Conservation (phyloP, 2,329 filamentous ascomycete species). For the Truncatella angustata region DNA sequence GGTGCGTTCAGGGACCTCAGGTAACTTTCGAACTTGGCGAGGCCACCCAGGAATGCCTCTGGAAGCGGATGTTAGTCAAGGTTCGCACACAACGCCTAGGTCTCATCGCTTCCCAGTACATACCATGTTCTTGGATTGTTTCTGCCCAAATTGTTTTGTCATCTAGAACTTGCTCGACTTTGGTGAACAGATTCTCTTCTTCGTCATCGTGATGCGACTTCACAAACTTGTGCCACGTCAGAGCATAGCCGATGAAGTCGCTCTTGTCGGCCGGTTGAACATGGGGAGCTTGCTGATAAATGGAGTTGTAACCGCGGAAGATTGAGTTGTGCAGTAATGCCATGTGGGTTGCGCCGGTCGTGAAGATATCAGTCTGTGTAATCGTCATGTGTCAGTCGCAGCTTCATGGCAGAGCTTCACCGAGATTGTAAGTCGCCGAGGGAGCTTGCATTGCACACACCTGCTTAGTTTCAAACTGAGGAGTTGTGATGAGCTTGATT, state of each 20-base stretch:
- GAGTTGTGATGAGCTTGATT: conserved; percentile 52
- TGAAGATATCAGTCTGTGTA: conserved; percentile 55
- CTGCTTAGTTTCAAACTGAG: conserved; percentile 51
- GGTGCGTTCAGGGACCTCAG: conserved; percentile 41
- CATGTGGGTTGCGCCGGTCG: conserved; percentile 60
- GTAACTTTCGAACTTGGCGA: conserved; percentile 52
- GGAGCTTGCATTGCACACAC: conserved; percentile 27
- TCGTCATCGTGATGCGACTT: conserved; percentile 61
- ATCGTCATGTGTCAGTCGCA: conserved; percentile 1
- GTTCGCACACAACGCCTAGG: not conserved
- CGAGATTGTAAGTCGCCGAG: too few species aligned
- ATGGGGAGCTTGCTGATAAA: conserved; percentile 57
- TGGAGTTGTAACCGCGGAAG: conserved; percentile 62
- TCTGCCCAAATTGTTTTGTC: conserved; percentile 50
- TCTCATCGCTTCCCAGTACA: conserved; percentile 9
- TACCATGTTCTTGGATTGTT: conserved; percentile 56
- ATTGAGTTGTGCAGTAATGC: conserved; percentile 60
- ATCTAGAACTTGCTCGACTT: conserved; percentile 49
- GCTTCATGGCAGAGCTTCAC: too few species aligned
- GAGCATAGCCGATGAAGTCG: conserved; percentile 57
- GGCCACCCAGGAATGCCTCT: conserved; percentile 50
- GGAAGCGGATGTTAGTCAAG: not conserved
- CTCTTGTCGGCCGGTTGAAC: conserved; percentile 49
- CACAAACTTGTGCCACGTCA: conserved; percentile 59
- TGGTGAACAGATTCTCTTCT: conserved; percentile 54